Conservation (phyloP, 176 grass and related monocot genomes). For the Cenchrus americanus region DNA sequence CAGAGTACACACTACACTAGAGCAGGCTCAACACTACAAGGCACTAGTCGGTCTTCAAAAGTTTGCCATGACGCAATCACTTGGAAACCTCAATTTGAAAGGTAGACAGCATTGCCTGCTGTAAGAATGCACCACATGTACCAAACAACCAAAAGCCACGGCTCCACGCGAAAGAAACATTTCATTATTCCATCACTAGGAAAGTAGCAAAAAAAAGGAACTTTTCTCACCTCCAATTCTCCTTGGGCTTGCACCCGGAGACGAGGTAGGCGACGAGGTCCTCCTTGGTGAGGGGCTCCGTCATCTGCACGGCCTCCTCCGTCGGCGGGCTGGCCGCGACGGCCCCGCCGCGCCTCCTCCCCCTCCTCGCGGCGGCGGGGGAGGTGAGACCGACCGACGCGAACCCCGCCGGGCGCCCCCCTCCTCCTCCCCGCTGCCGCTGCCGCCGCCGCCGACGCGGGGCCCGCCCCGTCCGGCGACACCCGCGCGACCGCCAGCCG, state of each 20-base stretch:
- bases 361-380: background rate
- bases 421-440: background rate
- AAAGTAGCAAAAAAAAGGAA: background rate
- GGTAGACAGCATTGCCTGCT: background rate
- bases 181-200: background rate
- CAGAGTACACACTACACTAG: background rate
- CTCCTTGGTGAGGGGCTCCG: conserved; percentile 88
- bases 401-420: background rate
- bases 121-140: background rate
- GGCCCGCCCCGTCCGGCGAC: background rate
- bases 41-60: background rate
- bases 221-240: conserved; percentile 73
- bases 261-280: conserved; percentile 84
- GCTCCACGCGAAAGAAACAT: background rate
- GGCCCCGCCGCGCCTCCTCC: conserved; percentile 35
- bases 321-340: conserved; percentile 84
- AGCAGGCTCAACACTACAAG: background rate
- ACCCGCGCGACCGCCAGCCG: conserved; percentile 51
- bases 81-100: background rate
- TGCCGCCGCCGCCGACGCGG: background rate
- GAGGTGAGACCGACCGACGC: background rate
- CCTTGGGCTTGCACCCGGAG: conserved; percentile 90
- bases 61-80: background rate
- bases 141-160: background rate
- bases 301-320: conserved; percentile 69